These are phyloP conservation scores for Lithohypha guttulata DNA, from an alignment of 2,329 filamentous ascomycete genomes.

Conservation along the genomic window DNA sequence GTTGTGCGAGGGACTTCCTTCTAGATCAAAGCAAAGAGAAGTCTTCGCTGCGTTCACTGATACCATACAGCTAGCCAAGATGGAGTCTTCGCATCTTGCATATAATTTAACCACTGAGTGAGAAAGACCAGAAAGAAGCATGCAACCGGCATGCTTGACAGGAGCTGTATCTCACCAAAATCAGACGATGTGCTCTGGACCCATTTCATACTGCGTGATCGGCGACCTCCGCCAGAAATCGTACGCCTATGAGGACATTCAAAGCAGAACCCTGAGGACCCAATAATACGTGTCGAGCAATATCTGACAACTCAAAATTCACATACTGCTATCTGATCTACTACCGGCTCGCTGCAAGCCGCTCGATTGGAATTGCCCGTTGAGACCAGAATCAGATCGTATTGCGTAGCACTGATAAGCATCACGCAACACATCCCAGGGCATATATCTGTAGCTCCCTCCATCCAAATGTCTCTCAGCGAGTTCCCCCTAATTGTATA, in stretches of 20 bases:
- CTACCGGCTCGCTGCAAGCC: neutral
- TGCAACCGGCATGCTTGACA: too few species aligned
- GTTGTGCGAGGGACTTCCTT: too few species aligned
- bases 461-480: too few species aligned
- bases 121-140: too few species aligned
- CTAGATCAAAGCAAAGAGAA: too few species aligned
- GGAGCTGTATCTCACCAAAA: too few species aligned
- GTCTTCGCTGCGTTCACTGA: too few species aligned
- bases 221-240: slow-evolving; percentile 7
- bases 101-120: too few species aligned
- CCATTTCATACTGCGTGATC: neutral
- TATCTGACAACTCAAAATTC: slow-evolving; percentile 1
- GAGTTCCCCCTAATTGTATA: too few species aligned
- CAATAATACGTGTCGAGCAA: slow-evolving; percentile 1
- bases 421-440: too few species aligned
- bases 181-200: neutral
- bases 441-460: slow-evolving; percentile 2
- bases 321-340: slow-evolving; percentile 1
- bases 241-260: neutral
- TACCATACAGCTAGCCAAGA: neutral
- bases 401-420: slow-evolving; percentile 9
- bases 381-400: neutral
- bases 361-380: slow-evolving; percentile 4
- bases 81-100: neutral
- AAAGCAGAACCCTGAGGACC: neutral